Evolutionary conservation across 108 stramenopile genomes (phyloP).

Genomic region (Nitzschia sp.): DNA sequence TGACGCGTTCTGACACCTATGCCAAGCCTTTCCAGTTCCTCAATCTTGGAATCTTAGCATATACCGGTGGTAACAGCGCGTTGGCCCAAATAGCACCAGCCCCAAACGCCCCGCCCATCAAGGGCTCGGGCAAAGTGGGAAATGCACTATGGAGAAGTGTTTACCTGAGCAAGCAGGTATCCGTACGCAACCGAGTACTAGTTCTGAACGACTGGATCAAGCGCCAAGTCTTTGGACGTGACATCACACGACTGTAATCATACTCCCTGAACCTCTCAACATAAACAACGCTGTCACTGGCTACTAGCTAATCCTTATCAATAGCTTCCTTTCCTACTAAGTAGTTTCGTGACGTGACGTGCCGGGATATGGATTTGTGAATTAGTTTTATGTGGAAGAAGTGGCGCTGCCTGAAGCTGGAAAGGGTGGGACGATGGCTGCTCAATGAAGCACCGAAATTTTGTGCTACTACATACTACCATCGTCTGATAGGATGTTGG

Average conservation of each 20-base stretch:
- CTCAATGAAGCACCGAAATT: too few relatives aligned
- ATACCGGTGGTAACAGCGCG: conserved; percentile 88
- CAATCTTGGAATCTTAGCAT: conserved; percentile 94
- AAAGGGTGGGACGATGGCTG: too few relatives aligned
- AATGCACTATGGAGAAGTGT: conserved; percentile 84
- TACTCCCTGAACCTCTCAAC: background rate
- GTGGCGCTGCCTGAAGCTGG: too few relatives aligned
- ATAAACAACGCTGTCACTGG: background rate
- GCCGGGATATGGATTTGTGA: too few relatives aligned
- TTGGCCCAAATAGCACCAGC: conserved; percentile 78
- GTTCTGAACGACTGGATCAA: conserved; percentile 93
- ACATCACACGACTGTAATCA: conserved; percentile 61
- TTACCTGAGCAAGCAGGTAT: conserved; percentile 92
- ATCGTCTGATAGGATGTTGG: too few relatives aligned
- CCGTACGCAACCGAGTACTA: conserved; percentile 83
- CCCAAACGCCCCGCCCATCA: conserved; percentile 60
- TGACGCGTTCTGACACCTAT: conserved; percentile 53
- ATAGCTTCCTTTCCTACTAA: background rate
- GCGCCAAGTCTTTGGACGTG: conserved; percentile 82
- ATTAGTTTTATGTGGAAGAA: too few relatives aligned
- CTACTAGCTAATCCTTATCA: background rate
- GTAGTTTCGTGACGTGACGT: too few relatives aligned
- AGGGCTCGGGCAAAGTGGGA: conserved; percentile 78
- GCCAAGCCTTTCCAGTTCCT: conserved; percentile 95
- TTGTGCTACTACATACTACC: too few relatives aligned